Evolutionary conservation across 352 stramenopile genomes (phyloP).

Genomic region (Phytophthora hybrid): DNA sequence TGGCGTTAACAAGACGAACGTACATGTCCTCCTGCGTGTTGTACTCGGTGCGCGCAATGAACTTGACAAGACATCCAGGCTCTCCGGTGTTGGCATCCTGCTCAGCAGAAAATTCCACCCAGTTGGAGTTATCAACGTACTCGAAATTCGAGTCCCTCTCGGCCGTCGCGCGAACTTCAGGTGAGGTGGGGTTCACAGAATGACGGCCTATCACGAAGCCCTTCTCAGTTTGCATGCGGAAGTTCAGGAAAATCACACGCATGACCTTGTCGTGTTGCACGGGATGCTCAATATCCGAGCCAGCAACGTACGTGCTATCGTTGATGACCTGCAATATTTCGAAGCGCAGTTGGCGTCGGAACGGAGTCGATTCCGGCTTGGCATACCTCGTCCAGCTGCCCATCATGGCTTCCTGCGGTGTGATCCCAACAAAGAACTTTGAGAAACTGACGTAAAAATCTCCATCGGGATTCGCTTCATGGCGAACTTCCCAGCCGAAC

Average conservation of each 20-base stretch:
- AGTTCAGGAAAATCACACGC: slow-evolving; percentile 55
- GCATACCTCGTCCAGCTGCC: slow-evolving; percentile 45
- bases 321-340: slow-evolving; percentile 59
- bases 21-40: slow-evolving; percentile 68
- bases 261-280: slow-evolving; percentile 60
- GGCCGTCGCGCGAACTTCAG: slow-evolving; percentile 42
- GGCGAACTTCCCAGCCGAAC: slow-evolving; percentile 62
- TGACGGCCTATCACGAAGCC: slow-evolving; percentile 68
- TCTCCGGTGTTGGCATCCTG: slow-evolving; percentile 42
- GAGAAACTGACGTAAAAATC: slow-evolving; percentile 64
- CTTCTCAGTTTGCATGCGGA: slow-evolving; percentile 59
- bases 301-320: slow-evolving; percentile 59
- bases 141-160: slow-evolving; percentile 53
- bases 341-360: slow-evolving; percentile 49
- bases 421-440: slow-evolving; percentile 55
- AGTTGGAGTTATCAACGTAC: slow-evolving; percentile 64
- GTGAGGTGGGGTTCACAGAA: slow-evolving; percentile 61
- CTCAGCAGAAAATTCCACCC: slow-evolving; percentile 57
- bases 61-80: slow-evolving; percentile 64
- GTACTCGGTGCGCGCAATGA: slow-evolving; percentile 66
- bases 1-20: slow-evolving; percentile 58
- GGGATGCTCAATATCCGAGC: slow-evolving; percentile 55
- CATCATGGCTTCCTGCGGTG: slow-evolving; percentile 53
- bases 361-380: slow-evolving; percentile 39
- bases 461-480: slow-evolving; percentile 45